phyloP scores from a whole-genome alignment of 176 grass and related monocot species.

The Aegilops umbellulata region DNA sequence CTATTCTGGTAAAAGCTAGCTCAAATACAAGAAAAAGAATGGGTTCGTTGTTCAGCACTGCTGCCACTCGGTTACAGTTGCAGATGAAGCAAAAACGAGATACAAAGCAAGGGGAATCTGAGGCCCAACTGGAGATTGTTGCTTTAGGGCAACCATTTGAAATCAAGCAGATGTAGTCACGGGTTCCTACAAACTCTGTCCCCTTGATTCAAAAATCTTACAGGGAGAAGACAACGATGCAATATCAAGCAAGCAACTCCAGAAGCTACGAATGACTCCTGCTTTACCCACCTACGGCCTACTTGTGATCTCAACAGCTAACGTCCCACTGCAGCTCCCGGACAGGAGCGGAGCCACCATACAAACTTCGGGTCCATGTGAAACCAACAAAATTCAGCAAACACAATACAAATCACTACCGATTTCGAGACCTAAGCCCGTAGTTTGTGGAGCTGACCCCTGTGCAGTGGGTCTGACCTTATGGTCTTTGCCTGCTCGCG shows the following conservation, averaged over 20 bases:
- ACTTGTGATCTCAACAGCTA: slow-evolving; percentile 18
- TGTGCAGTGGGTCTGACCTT: not conserved
- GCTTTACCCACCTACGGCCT: slow-evolving; percentile 11
- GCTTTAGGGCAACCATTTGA: not conserved
- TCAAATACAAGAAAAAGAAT: not conserved
- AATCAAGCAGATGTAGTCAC: slow-evolving; percentile 14
- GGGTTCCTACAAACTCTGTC: not conserved
- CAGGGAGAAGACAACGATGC: not conserved
- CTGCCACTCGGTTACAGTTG: not conserved
- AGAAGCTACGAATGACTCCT: slow-evolving; percentile 9
- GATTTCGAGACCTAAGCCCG: not conserved
- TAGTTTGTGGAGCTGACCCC: not conserved
- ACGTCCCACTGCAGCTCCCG: not conserved
- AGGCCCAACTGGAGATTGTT: slow-evolving; percentile 11
- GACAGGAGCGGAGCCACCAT: not conserved
- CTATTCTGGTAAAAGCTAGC: not conserved
- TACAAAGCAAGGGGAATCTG: not conserved
- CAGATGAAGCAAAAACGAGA: not conserved
- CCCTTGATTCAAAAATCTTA: slow-evolving; percentile 1
- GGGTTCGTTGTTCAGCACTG: not conserved
- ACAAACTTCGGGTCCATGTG: not conserved
- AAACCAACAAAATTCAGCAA: not conserved
- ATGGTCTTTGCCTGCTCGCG: not conserved
- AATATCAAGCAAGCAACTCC: slow-evolving; percentile 5
- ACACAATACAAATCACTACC: not conserved